Conservation (phyloP, 352 stramenopile species). For the Elongisporangium prolatum region DNA sequence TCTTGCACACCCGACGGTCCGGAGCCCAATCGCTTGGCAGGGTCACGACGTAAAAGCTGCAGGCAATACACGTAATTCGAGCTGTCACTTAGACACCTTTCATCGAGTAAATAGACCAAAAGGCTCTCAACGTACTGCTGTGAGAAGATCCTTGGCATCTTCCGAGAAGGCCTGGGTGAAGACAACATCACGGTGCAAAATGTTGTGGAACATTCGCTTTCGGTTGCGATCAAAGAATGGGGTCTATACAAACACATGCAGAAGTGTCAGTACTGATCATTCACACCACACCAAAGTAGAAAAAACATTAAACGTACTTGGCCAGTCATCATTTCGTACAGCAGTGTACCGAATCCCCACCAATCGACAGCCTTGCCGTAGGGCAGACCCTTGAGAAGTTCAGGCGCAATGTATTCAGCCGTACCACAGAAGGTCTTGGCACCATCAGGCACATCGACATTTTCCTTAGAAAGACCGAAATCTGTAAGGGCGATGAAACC, state of each 20-base stretch:
- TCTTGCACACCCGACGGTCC: conserved; percentile 81
- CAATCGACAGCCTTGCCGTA: conserved; percentile 92
- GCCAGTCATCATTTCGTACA: conserved; percentile 95
- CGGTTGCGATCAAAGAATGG: conserved; percentile 95
- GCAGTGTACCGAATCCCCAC: conserved; percentile 91
- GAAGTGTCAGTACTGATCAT: background rate
- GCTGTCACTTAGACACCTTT: too few relatives aligned
- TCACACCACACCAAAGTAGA: background rate
- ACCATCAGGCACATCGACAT: conserved; percentile 82
- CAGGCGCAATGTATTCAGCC: conserved; percentile 91
- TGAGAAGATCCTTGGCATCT: conserved; percentile 84
- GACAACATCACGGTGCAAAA: conserved; percentile 83
- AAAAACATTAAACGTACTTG: conserved; percentile 18
- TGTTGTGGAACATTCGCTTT: conserved; percentile 95
- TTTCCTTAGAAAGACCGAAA: conserved; percentile 92
- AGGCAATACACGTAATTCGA: conserved; percentile 3
- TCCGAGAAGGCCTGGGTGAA: conserved; percentile 86
- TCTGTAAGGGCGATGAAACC: conserved; percentile 91
- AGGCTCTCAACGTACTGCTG: conserved; percentile 23
- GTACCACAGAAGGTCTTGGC: conserved; percentile 93
- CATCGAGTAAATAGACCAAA: background rate
- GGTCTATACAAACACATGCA: conserved; percentile 40
- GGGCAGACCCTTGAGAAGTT: conserved; percentile 84
- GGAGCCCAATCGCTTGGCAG: conserved; percentile 76
- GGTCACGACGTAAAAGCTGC: conserved; percentile 76